phyloP scores from a whole-genome alignment of 2,329 filamentous ascomycete genomes.

The Hymenoscyphus infarciens region DNA sequence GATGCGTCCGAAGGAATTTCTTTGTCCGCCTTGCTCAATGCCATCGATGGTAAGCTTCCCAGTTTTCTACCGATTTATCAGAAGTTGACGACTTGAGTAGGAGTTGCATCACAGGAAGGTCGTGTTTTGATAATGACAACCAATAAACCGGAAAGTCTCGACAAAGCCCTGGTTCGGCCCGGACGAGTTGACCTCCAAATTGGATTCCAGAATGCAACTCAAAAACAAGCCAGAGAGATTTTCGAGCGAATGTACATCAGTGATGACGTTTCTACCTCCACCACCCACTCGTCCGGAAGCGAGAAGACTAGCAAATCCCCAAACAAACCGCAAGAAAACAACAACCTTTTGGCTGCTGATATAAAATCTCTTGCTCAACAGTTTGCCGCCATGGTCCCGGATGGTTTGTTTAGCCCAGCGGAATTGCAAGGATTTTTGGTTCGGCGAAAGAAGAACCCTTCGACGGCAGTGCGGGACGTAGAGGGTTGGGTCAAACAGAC shows the following conservation, averaged over 20 bases:
- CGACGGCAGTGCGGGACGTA: slow-evolving; percentile 51
- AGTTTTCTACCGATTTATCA: background rate
- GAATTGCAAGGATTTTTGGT: slow-evolving; percentile 64
- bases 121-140: slow-evolving; percentile 69
- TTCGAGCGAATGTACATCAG: slow-evolving; percentile 4
- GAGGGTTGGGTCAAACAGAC: slow-evolving; percentile 51
- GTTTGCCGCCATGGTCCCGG: slow-evolving; percentile 53
- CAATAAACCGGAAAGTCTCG: slow-evolving; percentile 59
- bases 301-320: too few species aligned
- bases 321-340: slow-evolving; percentile 11
- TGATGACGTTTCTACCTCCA: background rate
- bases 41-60: slow-evolving; percentile 53
- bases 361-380: slow-evolving; percentile 42
- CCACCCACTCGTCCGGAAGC: background rate
- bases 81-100: background rate
- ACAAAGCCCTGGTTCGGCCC: slow-evolving; percentile 58
- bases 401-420: slow-evolving; percentile 52
- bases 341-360: slow-evolving; percentile 7
- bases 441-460: slow-evolving; percentile 57
- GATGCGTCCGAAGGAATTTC: slow-evolving; percentile 40
- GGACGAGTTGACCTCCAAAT: slow-evolving; percentile 60
- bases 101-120: slow-evolving; percentile 61
- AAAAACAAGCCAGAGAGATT: slow-evolving; percentile 4
- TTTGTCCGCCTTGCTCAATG: slow-evolving; percentile 63
- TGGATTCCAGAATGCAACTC: slow-evolving; percentile 43